Evolutionary conservation across 2,329 filamentous ascomycete species (phyloP).

Genomic region (Pseudogymnoascus sp.): DNA sequence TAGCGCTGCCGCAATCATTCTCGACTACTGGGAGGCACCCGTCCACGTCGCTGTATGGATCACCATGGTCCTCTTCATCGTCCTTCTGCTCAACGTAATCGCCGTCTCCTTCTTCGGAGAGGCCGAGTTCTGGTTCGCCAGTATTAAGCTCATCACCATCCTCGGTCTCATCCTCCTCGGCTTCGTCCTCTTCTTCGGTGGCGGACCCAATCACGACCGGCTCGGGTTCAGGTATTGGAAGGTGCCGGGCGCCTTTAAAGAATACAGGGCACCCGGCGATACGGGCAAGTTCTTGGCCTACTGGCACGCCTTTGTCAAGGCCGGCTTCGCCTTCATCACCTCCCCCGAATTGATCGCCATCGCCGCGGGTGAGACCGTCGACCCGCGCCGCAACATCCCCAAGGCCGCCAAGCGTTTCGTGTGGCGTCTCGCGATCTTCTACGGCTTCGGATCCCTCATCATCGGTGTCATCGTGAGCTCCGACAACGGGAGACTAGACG

Average conservation of each 20-base stretch:
- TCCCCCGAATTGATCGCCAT: slow-evolving; percentile 51
- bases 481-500: slow-evolving; percentile 49
- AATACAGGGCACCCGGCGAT: slow-evolving; percentile 35
- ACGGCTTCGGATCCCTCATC: slow-evolving; percentile 48
- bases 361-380: slow-evolving; percentile 55
- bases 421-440: slow-evolving; percentile 52
- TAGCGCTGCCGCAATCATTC: slow-evolving; percentile 47
- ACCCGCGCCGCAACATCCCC: slow-evolving; percentile 56
- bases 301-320: slow-evolving; percentile 41
- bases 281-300: slow-evolving; percentile 48
- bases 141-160: slow-evolving; percentile 51
- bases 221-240: slow-evolving; percentile 44
- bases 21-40: slow-evolving; percentile 50
- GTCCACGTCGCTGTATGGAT: slow-evolving; percentile 51
- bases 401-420: slow-evolving; percentile 53
- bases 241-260: slow-evolving; percentile 30
- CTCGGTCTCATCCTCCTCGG: slow-evolving; percentile 48
- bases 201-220: slow-evolving; percentile 41
- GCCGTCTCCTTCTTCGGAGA: slow-evolving; percentile 51
- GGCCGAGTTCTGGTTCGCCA: slow-evolving; percentile 53
- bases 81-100: slow-evolving; percentile 47
- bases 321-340: slow-evolving; percentile 48
- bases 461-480: slow-evolving; percentile 55
- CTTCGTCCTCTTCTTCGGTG: slow-evolving; percentile 48
- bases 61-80: slow-evolving; percentile 45